Percentiles rank a stretch among this genome's conserved stretches.
Conservation (phyloP, 2,329 filamentous ascomycete species). For the Sclerotinia nivalis region DNA sequence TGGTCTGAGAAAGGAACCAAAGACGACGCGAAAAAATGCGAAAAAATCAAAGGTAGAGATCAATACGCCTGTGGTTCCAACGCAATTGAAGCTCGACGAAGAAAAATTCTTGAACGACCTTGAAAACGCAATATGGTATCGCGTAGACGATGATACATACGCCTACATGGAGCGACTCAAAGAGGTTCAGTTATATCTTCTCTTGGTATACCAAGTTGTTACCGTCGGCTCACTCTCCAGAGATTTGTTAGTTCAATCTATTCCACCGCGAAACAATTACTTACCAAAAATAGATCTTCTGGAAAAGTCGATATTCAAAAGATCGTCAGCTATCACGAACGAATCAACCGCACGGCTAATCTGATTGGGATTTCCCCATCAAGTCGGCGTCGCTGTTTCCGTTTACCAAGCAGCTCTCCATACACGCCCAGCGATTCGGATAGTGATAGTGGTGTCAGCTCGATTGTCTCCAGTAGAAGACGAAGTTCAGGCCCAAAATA, state of each 20-base stretch:
- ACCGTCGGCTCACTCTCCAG: conserved; percentile 30
- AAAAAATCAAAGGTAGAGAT: conserved; percentile 20
- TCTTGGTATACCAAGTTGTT: conserved; percentile 34
- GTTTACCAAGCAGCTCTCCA: conserved; percentile 22
- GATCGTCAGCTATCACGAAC: conserved; percentile 33
- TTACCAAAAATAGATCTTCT: conserved; percentile 26
- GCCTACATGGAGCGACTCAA: conserved; percentile 28
- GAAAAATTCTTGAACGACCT: conserved; percentile 29
- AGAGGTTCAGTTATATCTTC: conserved; percentile 33
- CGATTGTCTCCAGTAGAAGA: conserved; percentile 14
- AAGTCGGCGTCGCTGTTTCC: neutral
- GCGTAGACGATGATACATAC: conserved; percentile 1
- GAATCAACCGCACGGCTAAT: conserved; percentile 31
- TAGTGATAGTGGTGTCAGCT: conserved; percentile 26
- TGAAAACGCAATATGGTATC: conserved; percentile 30
- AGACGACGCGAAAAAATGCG: conserved; percentile 25
- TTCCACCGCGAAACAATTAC: neutral
- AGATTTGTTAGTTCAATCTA: conserved; percentile 28
- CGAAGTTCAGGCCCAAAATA: neutral
- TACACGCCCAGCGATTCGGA: conserved; percentile 19
- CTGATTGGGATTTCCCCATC: conserved; percentile 28
- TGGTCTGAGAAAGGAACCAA: conserved; percentile 25
- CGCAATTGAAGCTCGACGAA: conserved; percentile 28
- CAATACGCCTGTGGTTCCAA: conserved; percentile 1
- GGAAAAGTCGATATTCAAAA: conserved; percentile 32